Percentiles rank a stretch among this genome's conserved stretches.
Conservation (phyloP, 2,329 filamentous ascomycete species). For the Monosporascus sp. region DNA sequence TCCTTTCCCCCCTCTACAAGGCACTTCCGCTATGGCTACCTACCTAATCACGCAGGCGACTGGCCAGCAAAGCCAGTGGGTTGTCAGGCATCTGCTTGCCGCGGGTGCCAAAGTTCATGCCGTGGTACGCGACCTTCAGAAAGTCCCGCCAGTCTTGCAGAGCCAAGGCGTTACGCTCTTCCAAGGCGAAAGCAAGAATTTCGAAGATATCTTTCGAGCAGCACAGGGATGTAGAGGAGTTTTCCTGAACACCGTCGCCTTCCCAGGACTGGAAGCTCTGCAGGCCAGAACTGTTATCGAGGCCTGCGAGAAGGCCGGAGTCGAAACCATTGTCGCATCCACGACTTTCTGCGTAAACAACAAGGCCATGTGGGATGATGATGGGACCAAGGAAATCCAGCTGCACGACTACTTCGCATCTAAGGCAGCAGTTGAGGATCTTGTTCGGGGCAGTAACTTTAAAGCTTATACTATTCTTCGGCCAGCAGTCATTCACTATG, state of each 20-base stretch:
- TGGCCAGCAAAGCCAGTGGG: slow-evolving; percentile 26
- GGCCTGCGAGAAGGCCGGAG: slow-evolving; percentile 26
- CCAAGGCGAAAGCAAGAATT: slow-evolving; percentile 29
- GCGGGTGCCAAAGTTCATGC: slow-evolving; percentile 31
- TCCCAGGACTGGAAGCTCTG: slow-evolving; percentile 17
- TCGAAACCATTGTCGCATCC: slow-evolving; percentile 22
- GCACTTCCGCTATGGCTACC: slow-evolving; percentile 19
- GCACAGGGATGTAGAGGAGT: slow-evolving; percentile 29
- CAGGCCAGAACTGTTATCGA: slow-evolving; percentile 28
- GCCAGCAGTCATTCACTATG: slow-evolving; percentile 23
- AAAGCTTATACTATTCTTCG: slow-evolving; percentile 29
- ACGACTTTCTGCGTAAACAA: slow-evolving; percentile 18
- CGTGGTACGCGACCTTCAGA: slow-evolving; percentile 29
- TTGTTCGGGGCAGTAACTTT: slow-evolving; percentile 23
- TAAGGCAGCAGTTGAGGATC: slow-evolving; percentile 32
- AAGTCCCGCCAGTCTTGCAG: slow-evolving; percentile 20
- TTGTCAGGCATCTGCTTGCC: slow-evolving; percentile 27
- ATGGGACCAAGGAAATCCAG: background rate
- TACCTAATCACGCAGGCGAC: slow-evolving; percentile 32
- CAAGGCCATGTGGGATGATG: slow-evolving; percentile 20
- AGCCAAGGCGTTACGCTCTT: slow-evolving; percentile 27
- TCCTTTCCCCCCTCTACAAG: no score
- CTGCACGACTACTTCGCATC: slow-evolving; percentile 30
- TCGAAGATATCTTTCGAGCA: slow-evolving; percentile 25
- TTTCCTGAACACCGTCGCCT: slow-evolving; percentile 17